Evolutionary conservation across 1,139 yeast genomes (phyloP).

Genomic region (Blastobotrys illinoisensis): DNA sequence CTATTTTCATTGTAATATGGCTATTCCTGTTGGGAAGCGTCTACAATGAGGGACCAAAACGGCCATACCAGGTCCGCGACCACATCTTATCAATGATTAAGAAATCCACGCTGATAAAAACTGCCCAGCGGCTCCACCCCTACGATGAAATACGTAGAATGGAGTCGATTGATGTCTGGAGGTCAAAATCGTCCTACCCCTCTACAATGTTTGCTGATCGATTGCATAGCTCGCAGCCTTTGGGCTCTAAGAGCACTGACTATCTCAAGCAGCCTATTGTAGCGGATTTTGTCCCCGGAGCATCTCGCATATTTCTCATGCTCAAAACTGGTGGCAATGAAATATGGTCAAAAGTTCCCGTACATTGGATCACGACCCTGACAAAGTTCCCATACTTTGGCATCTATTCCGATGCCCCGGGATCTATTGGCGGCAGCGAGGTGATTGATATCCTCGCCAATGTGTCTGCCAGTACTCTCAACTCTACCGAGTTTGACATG

Average conservation of each 20-base stretch:
- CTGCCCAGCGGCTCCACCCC: not conserved
- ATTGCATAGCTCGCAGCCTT: not conserved
- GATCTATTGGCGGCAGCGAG: conserved; percentile 30
- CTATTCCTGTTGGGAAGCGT: not conserved
- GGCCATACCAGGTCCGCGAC: not conserved
- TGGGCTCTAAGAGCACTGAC: conserved; percentile 12
- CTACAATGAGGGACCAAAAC: not conserved
- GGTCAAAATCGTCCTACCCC: not conserved
- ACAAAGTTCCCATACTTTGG: conserved; percentile 33
- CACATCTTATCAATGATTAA: not conserved
- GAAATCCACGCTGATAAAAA: not conserved
- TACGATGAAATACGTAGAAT: not conserved
- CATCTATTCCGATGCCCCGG: conserved; percentile 31
- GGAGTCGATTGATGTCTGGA: not conserved
- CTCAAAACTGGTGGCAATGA: conserved; percentile 36
- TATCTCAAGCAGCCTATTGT: conserved; percentile 23
- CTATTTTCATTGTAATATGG: not conserved
- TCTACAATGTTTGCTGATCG: not conserved
- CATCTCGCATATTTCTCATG: conserved; percentile 29
- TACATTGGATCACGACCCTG: conserved; percentile 33
- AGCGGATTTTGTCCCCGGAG: conserved; percentile 23
- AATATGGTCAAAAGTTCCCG: conserved; percentile 34
- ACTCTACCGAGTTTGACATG: conserved; percentile 23
- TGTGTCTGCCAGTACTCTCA: conserved; percentile 23
- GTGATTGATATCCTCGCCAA: conserved; percentile 31